Conservation (phyloP, 169 alveolate species). For the Neospora caninum region DNA sequence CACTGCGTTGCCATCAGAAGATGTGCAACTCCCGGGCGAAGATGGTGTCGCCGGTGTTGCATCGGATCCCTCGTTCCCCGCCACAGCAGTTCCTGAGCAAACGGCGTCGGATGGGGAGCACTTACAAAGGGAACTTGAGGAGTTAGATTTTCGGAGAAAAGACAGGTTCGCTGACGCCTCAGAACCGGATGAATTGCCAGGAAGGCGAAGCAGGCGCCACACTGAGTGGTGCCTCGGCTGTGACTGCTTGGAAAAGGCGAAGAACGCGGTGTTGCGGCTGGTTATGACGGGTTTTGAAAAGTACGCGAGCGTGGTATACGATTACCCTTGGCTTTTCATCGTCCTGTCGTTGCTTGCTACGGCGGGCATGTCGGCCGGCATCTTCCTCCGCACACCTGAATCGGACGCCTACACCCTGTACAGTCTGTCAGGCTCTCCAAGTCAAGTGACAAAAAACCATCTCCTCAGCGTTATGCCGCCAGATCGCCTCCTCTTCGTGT, state of each 20-base stretch:
- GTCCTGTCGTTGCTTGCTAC: not conserved
- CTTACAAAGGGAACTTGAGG: not conserved
- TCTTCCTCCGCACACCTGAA: slow-evolving; percentile 39
- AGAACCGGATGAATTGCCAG: not conserved
- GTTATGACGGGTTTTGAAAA: not conserved
- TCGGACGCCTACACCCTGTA: slow-evolving; percentile 40
- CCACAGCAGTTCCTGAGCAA: not conserved
- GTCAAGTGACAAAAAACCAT: not conserved
- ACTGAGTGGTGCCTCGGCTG: not conserved
- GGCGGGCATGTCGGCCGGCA: slow-evolving; percentile 35
- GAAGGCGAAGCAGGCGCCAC: not conserved
- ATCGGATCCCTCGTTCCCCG: no score
- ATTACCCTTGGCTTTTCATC: slow-evolving; percentile 43
- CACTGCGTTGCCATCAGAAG: no score
- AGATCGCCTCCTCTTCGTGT: not conserved
- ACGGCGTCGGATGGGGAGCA: not conserved
- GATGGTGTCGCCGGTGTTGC: no score
- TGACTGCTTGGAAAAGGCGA: not conserved
- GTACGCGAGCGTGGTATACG: slow-evolving; percentile 35
- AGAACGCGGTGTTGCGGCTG: not conserved
- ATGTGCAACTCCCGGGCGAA: no score
- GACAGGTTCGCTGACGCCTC: not conserved
- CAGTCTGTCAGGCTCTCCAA: slow-evolving; percentile 42
- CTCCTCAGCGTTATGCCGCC: not conserved
- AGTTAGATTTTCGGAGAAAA: not conserved